Conservation (phyloP, 2,329 filamentous ascomycete species). For the Sporothrix schenckii region DNA sequence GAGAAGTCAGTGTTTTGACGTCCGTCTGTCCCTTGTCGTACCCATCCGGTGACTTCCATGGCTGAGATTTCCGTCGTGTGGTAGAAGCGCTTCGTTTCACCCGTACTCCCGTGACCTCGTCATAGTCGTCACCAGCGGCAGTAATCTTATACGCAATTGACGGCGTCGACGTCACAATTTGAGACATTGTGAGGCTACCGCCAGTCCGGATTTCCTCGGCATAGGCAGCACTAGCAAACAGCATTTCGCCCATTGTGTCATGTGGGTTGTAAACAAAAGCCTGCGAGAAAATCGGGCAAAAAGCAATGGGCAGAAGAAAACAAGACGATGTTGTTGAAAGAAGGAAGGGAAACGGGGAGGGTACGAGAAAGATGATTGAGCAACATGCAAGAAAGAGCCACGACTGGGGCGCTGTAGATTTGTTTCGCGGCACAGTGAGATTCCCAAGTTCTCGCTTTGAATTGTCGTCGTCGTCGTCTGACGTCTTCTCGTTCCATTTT, state of each 20-base stretch:
- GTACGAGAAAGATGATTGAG: too few species aligned
- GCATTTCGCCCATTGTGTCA: constrained; percentile 8
- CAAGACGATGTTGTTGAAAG: neutral
- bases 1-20: neutral
- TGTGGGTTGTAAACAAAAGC: too few species aligned
- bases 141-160: neutral
- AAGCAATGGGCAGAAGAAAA: neutral
- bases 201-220: neutral
- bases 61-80: neutral
- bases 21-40: neutral
- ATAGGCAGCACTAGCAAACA: neutral
- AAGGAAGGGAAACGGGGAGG: neutral
- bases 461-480: neutral
- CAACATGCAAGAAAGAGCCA: neutral
- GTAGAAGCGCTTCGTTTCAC: neutral
- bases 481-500: neutral
- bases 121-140: neutral
- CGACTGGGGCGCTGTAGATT: neutral
- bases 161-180: neutral
- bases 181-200: constrained; percentile 6
- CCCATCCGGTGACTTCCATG: neutral
- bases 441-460: neutral
- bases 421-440: neutral
- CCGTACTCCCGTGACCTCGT: neutral
- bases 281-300: neutral